phyloP scores from a whole-genome alignment of 1,284 basidiomycete species.

The Gastroboletus turbinatus region DNA sequence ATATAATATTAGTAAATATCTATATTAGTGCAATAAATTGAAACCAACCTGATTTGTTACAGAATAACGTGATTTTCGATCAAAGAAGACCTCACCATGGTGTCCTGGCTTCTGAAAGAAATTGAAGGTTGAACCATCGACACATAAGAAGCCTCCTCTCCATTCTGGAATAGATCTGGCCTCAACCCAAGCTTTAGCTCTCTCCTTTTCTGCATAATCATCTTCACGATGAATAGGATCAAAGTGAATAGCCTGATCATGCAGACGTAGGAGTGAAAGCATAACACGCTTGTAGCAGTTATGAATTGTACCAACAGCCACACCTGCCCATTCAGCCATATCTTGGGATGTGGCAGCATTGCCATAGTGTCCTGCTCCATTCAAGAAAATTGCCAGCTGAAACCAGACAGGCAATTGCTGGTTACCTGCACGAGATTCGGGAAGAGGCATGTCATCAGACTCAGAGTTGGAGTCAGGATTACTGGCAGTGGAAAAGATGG shows the following conservation, averaged over 20 bases:
- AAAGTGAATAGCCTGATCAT: background rate
- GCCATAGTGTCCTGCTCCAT: background rate
- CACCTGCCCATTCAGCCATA: background rate
- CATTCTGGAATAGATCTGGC: background rate
- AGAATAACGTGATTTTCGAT: no score
- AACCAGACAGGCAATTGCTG: background rate
- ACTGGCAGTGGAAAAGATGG: background rate
- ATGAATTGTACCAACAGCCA: background rate
- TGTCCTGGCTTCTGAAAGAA: background rate
- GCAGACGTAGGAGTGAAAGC: background rate
- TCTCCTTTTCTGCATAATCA: background rate
- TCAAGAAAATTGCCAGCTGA: background rate
- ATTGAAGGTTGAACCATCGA: background rate
- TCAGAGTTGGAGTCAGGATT: background rate
- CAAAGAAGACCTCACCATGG: no score
- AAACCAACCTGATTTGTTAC: no score
- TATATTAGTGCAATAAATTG: no score
- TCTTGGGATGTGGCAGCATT: background rate
- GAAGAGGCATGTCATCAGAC: background rate
- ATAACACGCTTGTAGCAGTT: background rate
- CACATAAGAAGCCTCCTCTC: background rate
- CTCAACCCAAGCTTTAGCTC: background rate
- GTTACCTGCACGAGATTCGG: background rate
- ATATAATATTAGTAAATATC: no score
- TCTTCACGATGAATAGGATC: background rate